Percentiles rank a stretch among this genome's conserved stretches.
Conservation (phyloP, 371 early-diverging fungal genomes). For the Mortierella sp. region DNA sequence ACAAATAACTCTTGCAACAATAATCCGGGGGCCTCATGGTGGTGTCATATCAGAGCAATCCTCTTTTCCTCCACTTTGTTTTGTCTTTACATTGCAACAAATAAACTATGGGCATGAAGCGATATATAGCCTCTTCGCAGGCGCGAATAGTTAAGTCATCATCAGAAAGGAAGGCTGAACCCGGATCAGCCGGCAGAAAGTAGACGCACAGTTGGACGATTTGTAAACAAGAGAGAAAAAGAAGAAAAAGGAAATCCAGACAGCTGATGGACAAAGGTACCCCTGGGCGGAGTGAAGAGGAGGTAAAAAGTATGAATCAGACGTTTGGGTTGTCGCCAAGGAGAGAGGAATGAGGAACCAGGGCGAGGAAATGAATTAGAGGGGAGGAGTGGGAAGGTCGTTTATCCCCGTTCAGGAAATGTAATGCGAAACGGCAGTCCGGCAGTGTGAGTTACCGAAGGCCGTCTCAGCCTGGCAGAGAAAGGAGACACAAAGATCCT, state of each 20-base stretch:
- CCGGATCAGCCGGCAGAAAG: not conserved
- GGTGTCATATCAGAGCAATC: not conserved
- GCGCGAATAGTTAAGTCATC: not conserved
- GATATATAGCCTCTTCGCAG: not conserved
- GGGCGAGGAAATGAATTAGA: not conserved
- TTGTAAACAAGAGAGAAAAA: not conserved
- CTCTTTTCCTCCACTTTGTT: not conserved
- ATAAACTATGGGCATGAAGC: not conserved
- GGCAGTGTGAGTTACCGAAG: conserved; percentile 12
- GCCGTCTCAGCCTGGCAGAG: not conserved
- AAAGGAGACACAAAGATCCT: not conserved
- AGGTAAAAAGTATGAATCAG: not conserved
- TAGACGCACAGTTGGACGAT: not conserved
- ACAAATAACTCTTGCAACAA: not conserved
- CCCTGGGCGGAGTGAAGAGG: not conserved
- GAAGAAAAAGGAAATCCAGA: conserved; percentile 2
- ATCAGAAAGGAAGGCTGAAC: not conserved
- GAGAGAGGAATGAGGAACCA: not conserved
- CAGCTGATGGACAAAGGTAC: conserved; percentile 1
- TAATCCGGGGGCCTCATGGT: not conserved
- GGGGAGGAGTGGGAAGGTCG: too few species aligned
- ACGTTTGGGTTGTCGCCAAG: not conserved
- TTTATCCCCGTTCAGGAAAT: not conserved
- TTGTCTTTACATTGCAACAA: not conserved
- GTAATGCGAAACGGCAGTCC: not conserved